Percentiles rank a stretch among this genome's conserved stretches.
These are phyloP conservation scores for Fusarium sp. DNA, from an alignment of 2,329 filamentous ascomycete species.

Conservation along the genomic window DNA sequence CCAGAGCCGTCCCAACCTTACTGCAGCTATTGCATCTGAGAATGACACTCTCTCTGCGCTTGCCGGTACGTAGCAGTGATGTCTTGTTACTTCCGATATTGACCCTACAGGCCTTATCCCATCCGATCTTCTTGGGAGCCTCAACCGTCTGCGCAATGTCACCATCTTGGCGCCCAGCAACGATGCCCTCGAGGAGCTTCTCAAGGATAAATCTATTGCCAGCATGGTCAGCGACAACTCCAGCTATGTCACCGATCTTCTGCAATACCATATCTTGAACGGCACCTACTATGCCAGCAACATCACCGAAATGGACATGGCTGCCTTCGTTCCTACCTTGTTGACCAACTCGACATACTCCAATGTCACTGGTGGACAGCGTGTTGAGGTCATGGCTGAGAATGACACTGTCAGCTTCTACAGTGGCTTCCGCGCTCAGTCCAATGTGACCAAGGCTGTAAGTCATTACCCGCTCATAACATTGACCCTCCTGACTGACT, in stretches of 20 bases:
- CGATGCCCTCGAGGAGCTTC: slow-evolving; percentile 63
- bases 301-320: slow-evolving; percentile 44
- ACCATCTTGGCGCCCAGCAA: slow-evolving; percentile 67
- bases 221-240: slow-evolving; percentile 54
- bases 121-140: slow-evolving; percentile 37
- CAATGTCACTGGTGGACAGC: slow-evolving; percentile 58
- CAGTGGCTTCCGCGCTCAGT: slow-evolving; percentile 54
- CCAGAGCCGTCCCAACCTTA: slow-evolving; percentile 40
- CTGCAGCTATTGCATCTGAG: slow-evolving; percentile 42
- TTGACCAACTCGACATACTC: slow-evolving; percentile 58
- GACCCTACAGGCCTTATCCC: slow-evolving; percentile 39
- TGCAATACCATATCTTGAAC: slow-evolving; percentile 69
- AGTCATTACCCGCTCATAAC: neutral
- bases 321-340: slow-evolving; percentile 54
- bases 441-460: slow-evolving; percentile 52
- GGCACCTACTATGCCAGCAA: slow-evolving; percentile 54
- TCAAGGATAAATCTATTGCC: slow-evolving; percentile 56
- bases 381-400: slow-evolving; percentile 53
- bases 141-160: slow-evolving; percentile 35
- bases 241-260: slow-evolving; percentile 56
- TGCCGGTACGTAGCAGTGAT: slow-evolving; percentile 22
- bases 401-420: slow-evolving; percentile 61
- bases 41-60: slow-evolving; percentile 47
- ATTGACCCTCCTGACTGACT: slow-evolving; percentile 7
- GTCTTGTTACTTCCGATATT: neutral